Evolutionary conservation across 176 grass and related monocot genomes (phyloP), one percentile per base, ranked within the genome.

Genomic region (Bromus sterilis): DNA sequence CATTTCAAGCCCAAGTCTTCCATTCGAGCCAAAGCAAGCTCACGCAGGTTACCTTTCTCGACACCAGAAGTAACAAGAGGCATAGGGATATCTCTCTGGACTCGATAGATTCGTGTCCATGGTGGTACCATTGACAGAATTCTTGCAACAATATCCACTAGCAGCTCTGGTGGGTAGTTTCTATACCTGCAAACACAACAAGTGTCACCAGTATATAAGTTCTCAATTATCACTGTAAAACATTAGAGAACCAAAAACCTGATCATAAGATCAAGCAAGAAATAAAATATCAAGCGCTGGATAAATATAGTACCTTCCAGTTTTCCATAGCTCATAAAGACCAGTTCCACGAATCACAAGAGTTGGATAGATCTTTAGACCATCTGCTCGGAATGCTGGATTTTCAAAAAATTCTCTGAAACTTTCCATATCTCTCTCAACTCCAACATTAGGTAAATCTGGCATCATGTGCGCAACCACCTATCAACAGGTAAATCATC

Each of bases 381-480:
- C 96, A 80, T 95, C 96, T 23, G 96, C 96, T 81, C 91, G 88
- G 56, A 95, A 99, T 75, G 84, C 76, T 61, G 93, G 96, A 69
- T 60, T 99, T 81, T 91, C 96, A 83, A 99, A 99, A 80, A 99
- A 99, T 89, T 99, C 91, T 82, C 83, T 85, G 68, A 99, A 99
- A 77, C 96, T 99, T 88, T 99, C 91, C 83, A 99, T 20, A 80
- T 95, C 93, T 81, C 96, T 93, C 85, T 99, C 93, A 84, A 99
- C 66, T 79, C 96, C 96, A 63, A 99, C 96, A 66, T 99, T 95
- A 68, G 96, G 96, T 57, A 99, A 87, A 87, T 99, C 93, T 36
- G 93, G 96, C 96, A 99, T 99, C 96, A 95, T 95, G 82, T 95
- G 96, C 1, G 93, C 93, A 83, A 99, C 96, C 79, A 95, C 96